A percentile compares a stretch with the other conserved stretches of the same genome.
phyloP scores from a whole-genome alignment of 2,329 filamentous ascomycete genomes.

The Periconia macrospinosa region DNA sequence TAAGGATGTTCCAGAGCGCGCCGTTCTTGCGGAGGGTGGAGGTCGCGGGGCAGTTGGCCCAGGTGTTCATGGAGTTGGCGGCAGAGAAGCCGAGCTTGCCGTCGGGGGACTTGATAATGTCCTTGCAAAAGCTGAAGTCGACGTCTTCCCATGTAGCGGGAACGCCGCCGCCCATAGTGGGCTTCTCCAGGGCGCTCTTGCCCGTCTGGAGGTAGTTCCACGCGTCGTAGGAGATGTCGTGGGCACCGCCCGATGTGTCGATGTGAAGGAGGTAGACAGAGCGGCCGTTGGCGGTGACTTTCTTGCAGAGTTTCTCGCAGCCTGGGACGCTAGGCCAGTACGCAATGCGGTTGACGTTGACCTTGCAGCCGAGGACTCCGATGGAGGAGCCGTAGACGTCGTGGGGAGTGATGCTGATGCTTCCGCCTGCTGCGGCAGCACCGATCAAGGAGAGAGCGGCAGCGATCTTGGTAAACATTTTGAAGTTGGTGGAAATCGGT shows the following conservation, averaged over 20 bases:
- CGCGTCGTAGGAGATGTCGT: conserved; percentile 64
- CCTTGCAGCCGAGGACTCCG: conserved; percentile 63
- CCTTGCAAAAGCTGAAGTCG: conserved; percentile 52
- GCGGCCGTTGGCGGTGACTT: conserved; percentile 54
- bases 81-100: conserved; percentile 18
- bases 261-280: conserved; percentile 61
- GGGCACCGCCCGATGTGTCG: conserved; percentile 59
- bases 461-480: conserved; percentile 13
- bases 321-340: conserved; percentile 60
- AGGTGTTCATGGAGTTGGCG: conserved; percentile 17
- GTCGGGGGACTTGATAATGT: conserved; percentile 46
- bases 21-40: conserved; percentile 13
- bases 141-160: conserved; percentile 56
- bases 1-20: conserved; percentile 52
- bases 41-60: conserved; percentile 12
- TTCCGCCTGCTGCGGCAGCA: background rate
- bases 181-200: conserved; percentile 49
- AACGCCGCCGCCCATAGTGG: conserved; percentile 54
- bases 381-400: conserved; percentile 49
- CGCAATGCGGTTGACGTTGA: conserved; percentile 63
- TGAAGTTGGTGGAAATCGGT: background rate
- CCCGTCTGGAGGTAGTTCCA: conserved; percentile 63
- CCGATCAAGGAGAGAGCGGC: conserved; percentile 6
- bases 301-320: conserved; percentile 62
- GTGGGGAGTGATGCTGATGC: conserved; percentile 10